phyloP scores from a whole-genome alignment of 306 rosid genomes.

The Calophaca sinica region DNA sequence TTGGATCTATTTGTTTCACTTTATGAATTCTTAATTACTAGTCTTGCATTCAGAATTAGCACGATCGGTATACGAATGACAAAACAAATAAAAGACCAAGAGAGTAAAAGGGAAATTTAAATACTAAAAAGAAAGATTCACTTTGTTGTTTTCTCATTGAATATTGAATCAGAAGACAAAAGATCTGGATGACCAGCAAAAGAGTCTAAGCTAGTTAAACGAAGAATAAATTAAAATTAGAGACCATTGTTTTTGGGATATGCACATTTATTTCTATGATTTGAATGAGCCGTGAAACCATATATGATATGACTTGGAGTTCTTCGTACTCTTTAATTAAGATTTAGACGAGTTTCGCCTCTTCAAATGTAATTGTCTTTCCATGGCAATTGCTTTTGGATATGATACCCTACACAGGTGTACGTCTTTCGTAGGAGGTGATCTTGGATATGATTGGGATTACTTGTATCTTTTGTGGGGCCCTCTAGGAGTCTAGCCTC shows the following conservation, averaged over 20 bases:
- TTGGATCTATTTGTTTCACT: conserved; percentile 28
- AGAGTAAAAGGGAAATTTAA: not conserved
- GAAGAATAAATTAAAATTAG: not conserved
- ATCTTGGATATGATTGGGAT: no score
- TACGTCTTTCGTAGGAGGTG: no score
- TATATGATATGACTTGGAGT: not conserved
- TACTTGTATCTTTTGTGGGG: no score
- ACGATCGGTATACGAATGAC: not conserved
- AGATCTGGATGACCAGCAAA: conserved; percentile 34
- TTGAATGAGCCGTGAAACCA: not conserved
- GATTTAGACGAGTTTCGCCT: no score
- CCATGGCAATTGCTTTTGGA: no score
- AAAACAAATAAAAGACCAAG: conserved; percentile 23
- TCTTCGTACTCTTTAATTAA: no score
- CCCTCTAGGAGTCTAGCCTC: no score
- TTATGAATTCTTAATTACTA: not conserved
- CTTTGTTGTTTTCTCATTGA: conserved; percentile 41
- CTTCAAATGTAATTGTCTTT: no score
- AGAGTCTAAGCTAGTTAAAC: conserved; percentile 10
- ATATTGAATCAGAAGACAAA: conserved; percentile 23
- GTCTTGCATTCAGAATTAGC: not conserved
- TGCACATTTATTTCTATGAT: conserved; percentile 8
- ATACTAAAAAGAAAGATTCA: conserved; percentile 22
- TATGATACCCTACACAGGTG: no score
- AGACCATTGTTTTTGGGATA: conserved; percentile 24